Evolutionary conservation across 306 rosid species (phyloP).

Genomic region (Ziziphus jujuba): DNA sequence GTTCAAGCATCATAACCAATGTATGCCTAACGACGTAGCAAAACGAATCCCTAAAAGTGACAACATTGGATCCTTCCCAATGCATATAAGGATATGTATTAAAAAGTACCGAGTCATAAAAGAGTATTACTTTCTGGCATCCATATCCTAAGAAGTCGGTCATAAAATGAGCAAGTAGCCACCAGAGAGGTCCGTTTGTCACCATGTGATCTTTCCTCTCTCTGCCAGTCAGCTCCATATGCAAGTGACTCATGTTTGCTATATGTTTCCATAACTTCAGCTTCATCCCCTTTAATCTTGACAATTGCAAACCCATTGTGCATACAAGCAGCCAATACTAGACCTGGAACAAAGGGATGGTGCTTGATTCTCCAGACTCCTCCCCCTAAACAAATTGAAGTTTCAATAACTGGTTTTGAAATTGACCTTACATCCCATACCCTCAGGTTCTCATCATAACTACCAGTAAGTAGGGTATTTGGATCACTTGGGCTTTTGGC

Average conservation of each 20-base stretch:
- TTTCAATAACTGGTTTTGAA: conserved; percentile 64
- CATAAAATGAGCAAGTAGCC: conserved; percentile 93
- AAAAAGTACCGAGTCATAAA: conserved; percentile 8
- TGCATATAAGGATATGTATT: neutral
- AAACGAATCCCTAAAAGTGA: conserved; percentile 18
- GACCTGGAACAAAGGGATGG: conserved; percentile 56
- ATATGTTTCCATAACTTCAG: conserved; percentile 71
- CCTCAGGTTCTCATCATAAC: conserved; percentile 80
- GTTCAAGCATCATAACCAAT: neutral
- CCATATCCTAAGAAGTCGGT: conserved; percentile 72
- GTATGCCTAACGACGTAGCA: neutral
- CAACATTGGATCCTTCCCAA: conserved; percentile 8
- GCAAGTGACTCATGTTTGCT: conserved; percentile 77
- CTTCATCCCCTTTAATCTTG: conserved; percentile 35
- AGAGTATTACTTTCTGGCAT: conserved; percentile 45
- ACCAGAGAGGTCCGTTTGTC: conserved; percentile 45
- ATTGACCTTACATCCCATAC: conserved; percentile 82
- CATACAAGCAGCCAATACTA: conserved; percentile 93
- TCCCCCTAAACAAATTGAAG: conserved; percentile 74
- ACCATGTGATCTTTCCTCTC: conserved; percentile 35
- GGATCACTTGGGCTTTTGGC: conserved; percentile 62
- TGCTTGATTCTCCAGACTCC: conserved; percentile 94
- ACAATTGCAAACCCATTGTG: conserved; percentile 89
- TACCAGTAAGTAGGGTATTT: conserved; percentile 63
- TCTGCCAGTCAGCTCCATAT: conserved; percentile 90